Evolutionary conservation across 2,329 filamentous ascomycete species (phyloP).

Genomic region (Emmonsia crescens): DNA sequence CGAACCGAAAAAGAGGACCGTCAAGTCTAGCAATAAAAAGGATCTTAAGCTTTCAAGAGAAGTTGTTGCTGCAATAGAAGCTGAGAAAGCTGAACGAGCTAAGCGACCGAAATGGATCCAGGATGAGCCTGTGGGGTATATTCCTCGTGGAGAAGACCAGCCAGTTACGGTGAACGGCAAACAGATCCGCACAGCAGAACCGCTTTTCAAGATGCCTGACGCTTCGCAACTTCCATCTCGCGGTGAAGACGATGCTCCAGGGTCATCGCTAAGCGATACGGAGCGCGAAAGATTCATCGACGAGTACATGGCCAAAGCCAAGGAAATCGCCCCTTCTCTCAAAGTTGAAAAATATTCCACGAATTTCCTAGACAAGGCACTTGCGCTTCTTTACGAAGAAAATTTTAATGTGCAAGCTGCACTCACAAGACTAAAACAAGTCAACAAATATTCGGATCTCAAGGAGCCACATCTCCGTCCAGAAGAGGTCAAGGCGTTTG

Average conservation of each 20-base stretch:
- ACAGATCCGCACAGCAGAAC: slow-evolving; percentile 59
- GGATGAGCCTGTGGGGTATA: slow-evolving; percentile 80
- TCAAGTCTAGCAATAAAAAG: slow-evolving; percentile 58
- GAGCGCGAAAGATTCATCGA: slow-evolving; percentile 53
- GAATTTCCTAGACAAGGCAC: slow-evolving; percentile 76
- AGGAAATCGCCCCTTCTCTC: slow-evolving; percentile 52
- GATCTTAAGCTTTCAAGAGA: slow-evolving; percentile 71
- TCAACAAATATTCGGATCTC: slow-evolving; percentile 58
- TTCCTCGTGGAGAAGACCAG: slow-evolving; percentile 71
- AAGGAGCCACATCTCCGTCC: slow-evolving; percentile 74
- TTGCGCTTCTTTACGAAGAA: slow-evolving; percentile 60
- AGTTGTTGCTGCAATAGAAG: slow-evolving; percentile 64
- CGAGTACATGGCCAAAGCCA: slow-evolving; percentile 63
- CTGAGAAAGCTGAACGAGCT: slow-evolving; percentile 66
- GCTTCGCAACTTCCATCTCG: slow-evolving; percentile 37
- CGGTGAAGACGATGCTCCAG: slow-evolving; percentile 32
- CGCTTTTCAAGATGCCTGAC: slow-evolving; percentile 67
- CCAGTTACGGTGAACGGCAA: slow-evolving; percentile 52
- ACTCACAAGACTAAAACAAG: slow-evolving; percentile 55
- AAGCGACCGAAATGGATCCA: slow-evolving; percentile 87
- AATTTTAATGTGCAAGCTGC: slow-evolving; percentile 62
- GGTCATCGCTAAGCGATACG: slow-evolving; percentile 24
- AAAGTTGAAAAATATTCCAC: slow-evolving; percentile 67
- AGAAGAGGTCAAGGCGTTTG: slow-evolving; percentile 77
- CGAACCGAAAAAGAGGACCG: slow-evolving; percentile 69